Conservation (phyloP, 1,284 basidiomycete species). For the Xanthoconium separans region DNA sequence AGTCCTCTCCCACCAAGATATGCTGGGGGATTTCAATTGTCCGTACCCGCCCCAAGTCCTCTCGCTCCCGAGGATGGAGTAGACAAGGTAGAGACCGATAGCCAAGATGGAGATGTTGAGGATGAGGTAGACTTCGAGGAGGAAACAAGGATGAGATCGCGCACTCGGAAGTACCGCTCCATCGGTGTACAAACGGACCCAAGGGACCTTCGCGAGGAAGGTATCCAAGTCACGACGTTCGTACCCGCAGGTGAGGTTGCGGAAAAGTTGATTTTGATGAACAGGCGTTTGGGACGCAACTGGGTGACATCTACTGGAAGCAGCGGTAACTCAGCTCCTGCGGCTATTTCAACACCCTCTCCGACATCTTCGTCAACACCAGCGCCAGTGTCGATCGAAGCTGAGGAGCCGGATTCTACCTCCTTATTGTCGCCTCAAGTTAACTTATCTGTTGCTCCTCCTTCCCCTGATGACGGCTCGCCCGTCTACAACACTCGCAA, state of each 20-base stretch:
- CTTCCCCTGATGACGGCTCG: conserved; percentile 43
- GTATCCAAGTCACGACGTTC: conserved; percentile 24
- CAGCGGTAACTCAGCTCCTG: conserved; percentile 26
- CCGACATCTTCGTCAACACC: not conserved
- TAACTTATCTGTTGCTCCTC: conserved; percentile 49
- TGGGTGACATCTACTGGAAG: conserved; percentile 35
- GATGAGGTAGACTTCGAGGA: conserved; percentile 69
- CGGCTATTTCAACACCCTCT: conserved; percentile 19
- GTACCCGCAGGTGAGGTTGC: conserved; percentile 15
- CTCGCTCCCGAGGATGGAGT: conserved; percentile 49
- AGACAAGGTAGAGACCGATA: conserved; percentile 61
- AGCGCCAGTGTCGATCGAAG: conserved; percentile 4
- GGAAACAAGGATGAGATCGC: conserved; percentile 27
- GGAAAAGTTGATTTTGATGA: conserved; percentile 17
- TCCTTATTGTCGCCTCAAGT: conserved; percentile 30
- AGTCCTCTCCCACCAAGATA: conserved; percentile 75
- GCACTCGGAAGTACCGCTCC: conserved; percentile 24
- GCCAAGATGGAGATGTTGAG: conserved; percentile 80
- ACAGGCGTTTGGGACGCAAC: conserved; percentile 31
- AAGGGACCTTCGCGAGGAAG: conserved; percentile 22
- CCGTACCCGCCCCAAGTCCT: conserved; percentile 42
- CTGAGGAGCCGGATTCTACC: not conserved
- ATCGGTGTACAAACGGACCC: conserved; percentile 33
- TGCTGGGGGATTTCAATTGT: conserved; percentile 59
- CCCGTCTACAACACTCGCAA: conserved; percentile 20